Evolutionary conservation across 2,329 filamentous ascomycete genomes (phyloP).

Genomic region (Sclerotinia glacialis): DNA sequence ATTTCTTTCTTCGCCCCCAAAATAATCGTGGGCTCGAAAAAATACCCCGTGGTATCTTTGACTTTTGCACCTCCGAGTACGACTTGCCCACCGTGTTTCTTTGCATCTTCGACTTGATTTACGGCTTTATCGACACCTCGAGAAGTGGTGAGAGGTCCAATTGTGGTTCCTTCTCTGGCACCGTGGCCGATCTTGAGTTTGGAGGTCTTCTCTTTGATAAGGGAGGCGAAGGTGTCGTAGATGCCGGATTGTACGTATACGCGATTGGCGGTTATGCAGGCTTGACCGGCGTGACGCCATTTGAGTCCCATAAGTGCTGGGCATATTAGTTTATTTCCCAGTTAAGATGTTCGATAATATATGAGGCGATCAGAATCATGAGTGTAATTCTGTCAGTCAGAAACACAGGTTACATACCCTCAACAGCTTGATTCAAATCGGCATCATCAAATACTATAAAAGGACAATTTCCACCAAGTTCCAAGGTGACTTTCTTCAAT

Average conservation of each 20-base stretch:
- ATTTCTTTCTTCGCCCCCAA: constrained; percentile 57
- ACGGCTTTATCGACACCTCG: constrained; percentile 55
- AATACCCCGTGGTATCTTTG: constrained; percentile 54
- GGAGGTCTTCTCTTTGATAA: constrained; percentile 51
- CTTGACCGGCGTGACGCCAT: constrained; percentile 60
- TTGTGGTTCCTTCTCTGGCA: constrained; percentile 52
- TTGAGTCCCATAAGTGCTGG: constrained; percentile 49
- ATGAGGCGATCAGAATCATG: no score
- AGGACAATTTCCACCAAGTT: constrained; percentile 63
- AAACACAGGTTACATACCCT: no score
- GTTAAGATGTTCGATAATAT: no score
- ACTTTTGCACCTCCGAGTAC: constrained; percentile 59
- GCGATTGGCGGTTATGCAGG: constrained; percentile 63
- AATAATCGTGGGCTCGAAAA: constrained; percentile 67
- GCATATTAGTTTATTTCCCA: no score
- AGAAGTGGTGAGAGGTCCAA: constrained; percentile 59
- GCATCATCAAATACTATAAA: constrained; percentile 65
- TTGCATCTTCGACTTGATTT: constrained; percentile 62
- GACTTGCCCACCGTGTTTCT: constrained; percentile 59
- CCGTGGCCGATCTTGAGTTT: constrained; percentile 62
- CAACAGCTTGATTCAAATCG: constrained; percentile 55
- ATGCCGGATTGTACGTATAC: constrained; percentile 63
- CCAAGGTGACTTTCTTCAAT: constrained; percentile 62
- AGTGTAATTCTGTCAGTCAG: no score
- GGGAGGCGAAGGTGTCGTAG: constrained; percentile 57